These are phyloP conservation scores for Aspergillus leporis DNA, from an alignment of 495 filamentous ascomycete species.

Conservation along the genomic window DNA sequence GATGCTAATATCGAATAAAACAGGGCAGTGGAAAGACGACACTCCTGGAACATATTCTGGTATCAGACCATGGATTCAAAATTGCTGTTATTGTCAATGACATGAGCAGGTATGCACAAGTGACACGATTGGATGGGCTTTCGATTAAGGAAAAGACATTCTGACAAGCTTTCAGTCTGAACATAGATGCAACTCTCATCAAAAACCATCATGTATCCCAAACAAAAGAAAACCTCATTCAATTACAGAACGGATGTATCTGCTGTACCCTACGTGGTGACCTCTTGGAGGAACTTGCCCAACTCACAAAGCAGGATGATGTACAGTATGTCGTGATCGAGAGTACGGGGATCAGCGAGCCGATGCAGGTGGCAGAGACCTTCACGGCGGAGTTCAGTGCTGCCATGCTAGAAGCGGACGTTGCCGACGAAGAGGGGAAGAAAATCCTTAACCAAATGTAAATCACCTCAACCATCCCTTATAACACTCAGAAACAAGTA, in stretches of 20 bases:
- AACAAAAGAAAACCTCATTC: conserved; percentile 58
- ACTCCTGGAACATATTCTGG: conserved; percentile 56
- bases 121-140: background rate
- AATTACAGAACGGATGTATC: conserved; percentile 63
- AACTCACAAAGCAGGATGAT: conserved; percentile 45
- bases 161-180: conserved; percentile 36
- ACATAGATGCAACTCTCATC: conserved; percentile 58
- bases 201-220: conserved; percentile 50
- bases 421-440: conserved; percentile 32
- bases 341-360: conserved; percentile 61
- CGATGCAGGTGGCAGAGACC: conserved; percentile 63
- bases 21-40: conserved; percentile 60
- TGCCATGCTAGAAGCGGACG: conserved; percentile 41
- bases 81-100: conserved; percentile 62
- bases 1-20: background rate
- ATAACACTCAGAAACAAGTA: background rate
- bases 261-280: conserved; percentile 63
- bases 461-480: background rate
- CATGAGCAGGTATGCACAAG: conserved; percentile 45
- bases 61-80: conserved; percentile 52
- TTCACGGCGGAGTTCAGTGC: conserved; percentile 54
- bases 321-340: conserved; percentile 62
- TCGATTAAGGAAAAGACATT: background rate
- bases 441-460: conserved; percentile 44
- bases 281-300: conserved; percentile 54